Evolutionary conservation across 1,284 basidiomycete species (phyloP), one percentile per base, ranked within the genome.

Genomic region (Sanghuangporus weigelae): DNA sequence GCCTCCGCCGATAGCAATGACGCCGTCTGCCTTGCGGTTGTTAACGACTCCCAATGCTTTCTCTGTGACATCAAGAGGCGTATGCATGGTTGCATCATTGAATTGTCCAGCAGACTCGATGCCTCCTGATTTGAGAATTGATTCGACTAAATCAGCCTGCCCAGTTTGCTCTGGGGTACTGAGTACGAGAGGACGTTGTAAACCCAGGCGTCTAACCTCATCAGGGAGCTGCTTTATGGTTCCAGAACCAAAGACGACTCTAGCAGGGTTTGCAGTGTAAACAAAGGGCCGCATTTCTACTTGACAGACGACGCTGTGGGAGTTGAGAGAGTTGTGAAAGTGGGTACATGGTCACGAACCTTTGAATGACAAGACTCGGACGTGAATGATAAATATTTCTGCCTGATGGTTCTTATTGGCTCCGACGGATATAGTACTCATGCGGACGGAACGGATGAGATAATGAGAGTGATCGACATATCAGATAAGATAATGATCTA

Each of bases 41-140:
- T 73, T 67, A 1, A 70, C 74, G 42, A 73, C 65, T 23, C 70
- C 62, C 36, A 78, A 62, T 10, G 76, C 77, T 12, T 77, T 75
- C 31, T 72, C 66, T 14, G 79, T 80, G 7, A 80, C 73, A 36
- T 77, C 65, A 58, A 73, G 71, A 8, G 79, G 79, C 1, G 78
- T 81, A 70, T 80, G 78, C 79, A 80, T 79, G 0, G 74, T 75
- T 1, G 79, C 79, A 39, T 76, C 75, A 38, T 69, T 70, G 69
- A 72, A 76, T 40, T 72, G 58, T 46, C 73, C 74, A 39, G 71
- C 72, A 51, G 70, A 59, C 46, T 68, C 63, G 42, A 68, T 63
- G 51, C 72, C 68, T 26, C 72, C 65, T 23, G 71, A 60, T 19
- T 69, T 68, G 42, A 73, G 68, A 49, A 73, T 66, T 16, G 64